Percentiles rank a stretch among this genome's conserved stretches.
Conservation (phyloP, 345 rosid species). For the Litchi chinensis region DNA sequence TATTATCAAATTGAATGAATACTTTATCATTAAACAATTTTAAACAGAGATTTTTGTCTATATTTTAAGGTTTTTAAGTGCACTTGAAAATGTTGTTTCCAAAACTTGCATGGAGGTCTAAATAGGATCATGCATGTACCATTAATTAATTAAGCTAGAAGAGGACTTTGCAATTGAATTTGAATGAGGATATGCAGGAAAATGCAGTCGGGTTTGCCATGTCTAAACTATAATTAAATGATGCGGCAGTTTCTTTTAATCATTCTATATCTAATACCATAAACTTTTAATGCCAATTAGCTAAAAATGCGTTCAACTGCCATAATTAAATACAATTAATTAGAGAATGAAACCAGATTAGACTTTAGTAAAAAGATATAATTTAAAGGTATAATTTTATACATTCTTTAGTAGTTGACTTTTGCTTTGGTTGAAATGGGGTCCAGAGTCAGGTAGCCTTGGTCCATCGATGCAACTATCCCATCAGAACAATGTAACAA, state of each 20-base stretch:
- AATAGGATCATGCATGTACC: too few relatives aligned
- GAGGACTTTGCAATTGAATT: neutral
- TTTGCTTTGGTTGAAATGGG: slow-evolving; percentile 37
- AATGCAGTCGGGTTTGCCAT: slow-evolving; percentile 1
- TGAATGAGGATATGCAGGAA: neutral
- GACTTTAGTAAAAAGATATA: neutral
- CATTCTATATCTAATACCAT: neutral
- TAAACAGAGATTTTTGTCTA: too few relatives aligned
- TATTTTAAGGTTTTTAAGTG: too few relatives aligned
- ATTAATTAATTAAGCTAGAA: too few relatives aligned
- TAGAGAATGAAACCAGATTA: slow-evolving; percentile 10
- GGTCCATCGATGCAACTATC: slow-evolving; percentile 44
- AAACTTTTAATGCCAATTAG: neutral
- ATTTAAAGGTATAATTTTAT: neutral
- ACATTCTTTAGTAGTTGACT: slow-evolving; percentile 49
- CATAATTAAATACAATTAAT: slow-evolving; percentile 4
- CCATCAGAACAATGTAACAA: slow-evolving; percentile 28
- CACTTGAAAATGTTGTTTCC: too few relatives aligned
- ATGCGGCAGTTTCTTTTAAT: neutral
- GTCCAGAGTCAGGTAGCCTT: slow-evolving; percentile 25
- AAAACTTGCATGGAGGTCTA: too few relatives aligned
- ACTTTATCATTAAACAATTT: too few relatives aligned
- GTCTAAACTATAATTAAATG: neutral
- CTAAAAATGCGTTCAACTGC: slow-evolving; percentile 31
- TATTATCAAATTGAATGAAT: too few relatives aligned